These are phyloP conservation scores for Quercus gilva DNA, from an alignment of 306 rosid species.

Conservation along the genomic window DNA sequence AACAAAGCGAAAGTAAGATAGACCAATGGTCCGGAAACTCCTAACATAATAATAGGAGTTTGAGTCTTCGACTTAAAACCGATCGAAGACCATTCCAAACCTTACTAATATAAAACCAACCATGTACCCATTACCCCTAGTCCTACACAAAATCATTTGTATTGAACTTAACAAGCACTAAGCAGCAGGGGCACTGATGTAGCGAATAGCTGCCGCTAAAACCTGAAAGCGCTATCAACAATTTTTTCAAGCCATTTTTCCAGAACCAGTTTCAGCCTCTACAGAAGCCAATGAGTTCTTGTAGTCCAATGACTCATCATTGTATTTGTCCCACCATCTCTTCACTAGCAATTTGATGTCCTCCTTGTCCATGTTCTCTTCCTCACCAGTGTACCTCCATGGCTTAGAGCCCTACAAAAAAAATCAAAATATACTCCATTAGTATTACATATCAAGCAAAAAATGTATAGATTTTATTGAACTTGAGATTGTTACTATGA, in stretches of 20 bases:
- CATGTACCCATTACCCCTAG: background rate
- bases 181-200: constrained; percentile 49
- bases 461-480: background rate
- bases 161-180: background rate
- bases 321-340: constrained; percentile 75
- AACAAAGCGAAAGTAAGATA: background rate
- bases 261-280: background rate
- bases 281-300: background rate
- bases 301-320: constrained; percentile 62
- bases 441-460: background rate
- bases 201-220: constrained; percentile 13
- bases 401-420: constrained; percentile 71
- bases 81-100: background rate
- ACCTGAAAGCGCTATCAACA: constrained; percentile 20
- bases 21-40: background rate
- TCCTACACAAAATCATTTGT: background rate
- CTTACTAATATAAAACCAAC: background rate
- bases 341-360: constrained; percentile 64
- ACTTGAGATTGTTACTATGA: background rate
- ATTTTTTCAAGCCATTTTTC: background rate
- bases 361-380: constrained; percentile 71
- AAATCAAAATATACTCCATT: background rate
- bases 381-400: constrained; percentile 80
- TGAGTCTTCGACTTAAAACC: background rate
- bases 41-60: background rate